Conservation (phyloP, 2,329 filamentous ascomycete species). For the Phaeoacremonium minimum region DNA sequence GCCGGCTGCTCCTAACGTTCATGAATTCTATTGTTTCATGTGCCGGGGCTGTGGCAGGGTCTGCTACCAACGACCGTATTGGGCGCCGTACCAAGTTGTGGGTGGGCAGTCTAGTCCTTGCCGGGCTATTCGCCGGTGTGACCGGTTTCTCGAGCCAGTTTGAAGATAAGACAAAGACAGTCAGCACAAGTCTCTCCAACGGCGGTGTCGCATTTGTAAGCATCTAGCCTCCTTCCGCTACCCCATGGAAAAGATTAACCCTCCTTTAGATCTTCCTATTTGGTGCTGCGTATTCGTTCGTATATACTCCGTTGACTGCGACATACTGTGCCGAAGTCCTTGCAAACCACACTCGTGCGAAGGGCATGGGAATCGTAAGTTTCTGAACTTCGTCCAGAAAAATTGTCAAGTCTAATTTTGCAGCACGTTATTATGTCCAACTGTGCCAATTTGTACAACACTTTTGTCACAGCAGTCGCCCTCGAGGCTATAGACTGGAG, state of each 20-base stretch:
- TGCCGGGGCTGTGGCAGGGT: slow-evolving; percentile 18
- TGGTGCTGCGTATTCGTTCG: slow-evolving; percentile 10
- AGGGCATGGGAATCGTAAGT: slow-evolving; percentile 23
- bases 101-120: slow-evolving; percentile 10
- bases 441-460: slow-evolving; percentile 24
- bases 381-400: too few species aligned
- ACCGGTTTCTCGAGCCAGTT: slow-evolving; percentile 15
- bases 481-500: slow-evolving; percentile 23
- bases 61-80: slow-evolving; percentile 22
- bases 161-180: slow-evolving; percentile 7
- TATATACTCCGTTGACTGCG: slow-evolving; percentile 11
- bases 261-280: slow-evolving; percentile 9
- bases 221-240: too few species aligned
- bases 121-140: slow-evolving; percentile 9
- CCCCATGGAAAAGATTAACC: background rate
- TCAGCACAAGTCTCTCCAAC: slow-evolving; percentile 4
- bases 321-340: slow-evolving; percentile 12
- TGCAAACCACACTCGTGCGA: slow-evolving; percentile 7
- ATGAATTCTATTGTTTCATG: slow-evolving; percentile 10
- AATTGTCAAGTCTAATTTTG: too few species aligned
- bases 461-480: slow-evolving; percentile 22
- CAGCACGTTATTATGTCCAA: slow-evolving; percentile 20
- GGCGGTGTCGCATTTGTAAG: slow-evolving; percentile 17
- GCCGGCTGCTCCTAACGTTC: slow-evolving; percentile 5
- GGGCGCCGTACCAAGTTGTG: slow-evolving; percentile 16